Percentiles rank a stretch among this genome's conserved stretches.
Evolutionary conservation across 2,329 filamentous ascomycete genomes (phyloP).

Genomic region (Leptosphaerulina australis): DNA sequence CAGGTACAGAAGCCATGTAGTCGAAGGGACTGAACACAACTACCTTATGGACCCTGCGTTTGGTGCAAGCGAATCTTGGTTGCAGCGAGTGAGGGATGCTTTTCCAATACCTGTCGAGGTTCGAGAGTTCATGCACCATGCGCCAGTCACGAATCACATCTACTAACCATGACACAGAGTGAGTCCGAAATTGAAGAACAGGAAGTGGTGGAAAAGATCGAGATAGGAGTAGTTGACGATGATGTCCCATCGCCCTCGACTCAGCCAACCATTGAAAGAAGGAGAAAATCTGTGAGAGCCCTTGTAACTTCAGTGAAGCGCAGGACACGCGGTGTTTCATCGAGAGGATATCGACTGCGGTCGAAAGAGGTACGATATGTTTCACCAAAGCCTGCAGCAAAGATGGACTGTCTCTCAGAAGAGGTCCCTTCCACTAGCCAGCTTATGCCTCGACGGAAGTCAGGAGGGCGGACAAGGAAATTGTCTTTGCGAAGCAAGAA

Average conservation of each 20-base stretch:
- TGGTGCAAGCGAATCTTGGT: conserved; percentile 33
- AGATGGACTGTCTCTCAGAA: background rate
- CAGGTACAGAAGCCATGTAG: conserved; percentile 26
- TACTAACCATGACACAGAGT: conserved; percentile 2
- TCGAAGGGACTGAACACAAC: conserved; percentile 34
- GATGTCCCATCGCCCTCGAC: conserved; percentile 4
- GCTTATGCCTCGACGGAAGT: background rate
- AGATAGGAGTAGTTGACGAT: background rate
- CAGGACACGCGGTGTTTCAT: background rate
- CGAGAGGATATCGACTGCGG: background rate
- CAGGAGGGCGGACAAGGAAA: background rate
- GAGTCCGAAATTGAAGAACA: background rate
- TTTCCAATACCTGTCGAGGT: conserved; percentile 18
- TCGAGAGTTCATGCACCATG: background rate
- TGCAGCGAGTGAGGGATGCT: conserved; percentile 32
- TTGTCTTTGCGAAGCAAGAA: background rate
- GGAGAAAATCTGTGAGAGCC: conserved; percentile 2
- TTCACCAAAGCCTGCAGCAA: background rate
- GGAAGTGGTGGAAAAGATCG: background rate
- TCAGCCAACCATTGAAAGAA: background rate
- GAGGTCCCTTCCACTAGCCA: background rate
- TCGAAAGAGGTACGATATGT: background rate
- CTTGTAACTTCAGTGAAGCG: conserved; percentile 4
- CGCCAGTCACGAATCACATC: too few species aligned
- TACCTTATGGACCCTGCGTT: conserved; percentile 37